Conservation (phyloP, 2,329 filamentous ascomycete species). For the Chrysoporthe deuterocubensis region DNA sequence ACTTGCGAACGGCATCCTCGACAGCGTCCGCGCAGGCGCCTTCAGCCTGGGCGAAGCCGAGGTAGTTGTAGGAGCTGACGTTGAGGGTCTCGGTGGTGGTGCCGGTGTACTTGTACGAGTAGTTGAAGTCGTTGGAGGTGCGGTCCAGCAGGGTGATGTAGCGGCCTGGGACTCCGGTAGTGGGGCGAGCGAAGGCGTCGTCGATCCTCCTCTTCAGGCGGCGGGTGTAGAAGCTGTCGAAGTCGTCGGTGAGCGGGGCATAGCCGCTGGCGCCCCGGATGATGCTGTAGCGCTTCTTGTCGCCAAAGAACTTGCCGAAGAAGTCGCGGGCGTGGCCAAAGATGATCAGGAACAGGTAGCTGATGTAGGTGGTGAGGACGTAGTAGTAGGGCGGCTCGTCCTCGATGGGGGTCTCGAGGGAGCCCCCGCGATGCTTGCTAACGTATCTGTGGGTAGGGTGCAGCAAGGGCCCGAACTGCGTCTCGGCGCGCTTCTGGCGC, state of each 20-base stretch:
- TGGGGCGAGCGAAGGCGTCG: slow-evolving; percentile 92
- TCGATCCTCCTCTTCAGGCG: slow-evolving; percentile 93
- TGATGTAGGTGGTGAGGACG: slow-evolving; percentile 96
- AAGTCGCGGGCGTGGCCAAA: slow-evolving; percentile 96
- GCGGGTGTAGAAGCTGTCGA: slow-evolving; percentile 97
- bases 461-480: slow-evolving; percentile 87
- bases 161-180: slow-evolving; percentile 89
- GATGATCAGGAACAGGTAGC: slow-evolving; percentile 92
- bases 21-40: slow-evolving; percentile 94
- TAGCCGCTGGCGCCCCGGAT: slow-evolving; percentile 86
- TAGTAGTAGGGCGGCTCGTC: slow-evolving; percentile 98
- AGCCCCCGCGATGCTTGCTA: slow-evolving; percentile 81
- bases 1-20: slow-evolving; percentile 82
- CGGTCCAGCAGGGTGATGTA: slow-evolving; percentile 94
- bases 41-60: slow-evolving; percentile 96
- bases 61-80: slow-evolving; percentile 99
- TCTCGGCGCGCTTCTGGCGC: slow-evolving; percentile 75
- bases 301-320: slow-evolving; percentile 93
- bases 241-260: slow-evolving; percentile 94
- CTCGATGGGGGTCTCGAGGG: slow-evolving; percentile 81
- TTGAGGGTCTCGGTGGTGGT: slow-evolving; percentile 94
- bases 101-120: slow-evolving; percentile 85
- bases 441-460: slow-evolving; percentile 84
- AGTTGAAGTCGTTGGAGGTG: slow-evolving; percentile 88
- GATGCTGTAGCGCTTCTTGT: slow-evolving; percentile 80